Evolutionary conservation across 1,284 basidiomycete species (phyloP), one percentile per base, ranked within the genome.

Genomic region (Rhizoctonia solani): DNA sequence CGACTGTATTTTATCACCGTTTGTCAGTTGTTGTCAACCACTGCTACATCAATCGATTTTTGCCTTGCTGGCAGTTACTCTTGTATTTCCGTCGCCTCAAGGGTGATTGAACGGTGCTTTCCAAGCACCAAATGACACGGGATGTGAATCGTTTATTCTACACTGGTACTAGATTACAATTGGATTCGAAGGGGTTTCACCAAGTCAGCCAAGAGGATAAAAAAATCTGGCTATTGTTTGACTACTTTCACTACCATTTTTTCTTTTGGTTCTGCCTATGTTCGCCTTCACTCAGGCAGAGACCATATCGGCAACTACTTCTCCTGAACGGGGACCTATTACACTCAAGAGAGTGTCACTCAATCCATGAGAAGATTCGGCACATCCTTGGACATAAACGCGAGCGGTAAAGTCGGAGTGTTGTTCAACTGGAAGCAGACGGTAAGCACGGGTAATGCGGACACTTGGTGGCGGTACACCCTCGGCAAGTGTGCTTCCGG

Each of bases 331-430:
- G 25, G 82, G 74, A 47, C 81, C 79, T 23, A 83, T 66, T 14
- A 85, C 81, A 70, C 83, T 85, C 66, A 86, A 73, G 29, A 86
- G 73, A 9, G 83, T 84, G 69, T 86, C 85, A 69, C 82, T 83
- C 56, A 86, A 75, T 1, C 84, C 85, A 74, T 86, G 85, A 4
- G 83, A 85, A 42, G 78, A 75, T 73, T 86, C 85, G 65, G 81
- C 82, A 47, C 82, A 79, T 27, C 85, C 85, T 72, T 86, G 85
- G 16, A 86, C 72, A 72, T 85, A 86, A 9, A 86, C 76, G 16
- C 80, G 76, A 2, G 82, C 77, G 52, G 75, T 73, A 47, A 79
- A 76, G n/a, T 56, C 54, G 9, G 70, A 55, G 34, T 71, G 71
- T 41, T 56, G 69, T 25, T 68, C 72, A n/a, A 66, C 69, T 32